These are phyloP conservation scores for Salmacisia buchloeana DNA, from an alignment of 1,284 basidiomycete genomes.

Conservation along the genomic window DNA sequence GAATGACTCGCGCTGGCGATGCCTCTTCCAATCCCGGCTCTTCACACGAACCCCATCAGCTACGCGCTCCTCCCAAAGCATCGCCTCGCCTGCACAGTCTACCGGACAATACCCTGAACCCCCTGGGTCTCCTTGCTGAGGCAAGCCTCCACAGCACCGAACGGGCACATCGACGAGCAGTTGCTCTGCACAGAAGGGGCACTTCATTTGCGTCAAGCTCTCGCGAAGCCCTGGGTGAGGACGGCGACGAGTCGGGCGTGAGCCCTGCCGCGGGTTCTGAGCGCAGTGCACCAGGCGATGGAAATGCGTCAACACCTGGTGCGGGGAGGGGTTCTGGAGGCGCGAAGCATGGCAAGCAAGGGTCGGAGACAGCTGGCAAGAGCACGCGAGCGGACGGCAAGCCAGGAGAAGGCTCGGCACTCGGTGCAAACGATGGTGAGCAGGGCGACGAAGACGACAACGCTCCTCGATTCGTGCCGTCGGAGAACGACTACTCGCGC, in stretches of 20 bases:
- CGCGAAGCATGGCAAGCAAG: neutral
- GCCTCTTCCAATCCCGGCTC: too few relatives aligned
- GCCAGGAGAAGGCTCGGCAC: neutral
- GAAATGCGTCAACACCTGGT: neutral
- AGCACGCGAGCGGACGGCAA: neutral
- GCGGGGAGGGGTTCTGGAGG: neutral
- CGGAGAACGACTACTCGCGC: neutral
- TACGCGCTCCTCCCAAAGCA: constrained; percentile 29
- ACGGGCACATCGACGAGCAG: constrained; percentile 10
- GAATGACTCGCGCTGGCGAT: too few relatives aligned
- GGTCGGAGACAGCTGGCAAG: neutral
- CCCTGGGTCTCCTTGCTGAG: constrained; percentile 49
- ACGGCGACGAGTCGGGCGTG: neutral
- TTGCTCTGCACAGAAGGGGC: constrained; percentile 1
- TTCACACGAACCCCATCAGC: neutral
- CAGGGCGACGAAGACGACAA: neutral
- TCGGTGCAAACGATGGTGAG: neutral
- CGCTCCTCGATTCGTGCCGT: neutral
- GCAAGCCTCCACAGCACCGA: constrained; percentile 43
- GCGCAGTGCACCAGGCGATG: neutral
- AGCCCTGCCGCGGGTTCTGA: neutral
- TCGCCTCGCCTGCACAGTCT: constrained; percentile 63
- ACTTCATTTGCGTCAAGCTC: neutral
- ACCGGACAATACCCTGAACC: constrained; percentile 52
- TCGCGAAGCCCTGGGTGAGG: neutral